Evolutionary conservation across 1,284 basidiomycete species (phyloP).

Genomic region (Fomitopsis betulina): DNA sequence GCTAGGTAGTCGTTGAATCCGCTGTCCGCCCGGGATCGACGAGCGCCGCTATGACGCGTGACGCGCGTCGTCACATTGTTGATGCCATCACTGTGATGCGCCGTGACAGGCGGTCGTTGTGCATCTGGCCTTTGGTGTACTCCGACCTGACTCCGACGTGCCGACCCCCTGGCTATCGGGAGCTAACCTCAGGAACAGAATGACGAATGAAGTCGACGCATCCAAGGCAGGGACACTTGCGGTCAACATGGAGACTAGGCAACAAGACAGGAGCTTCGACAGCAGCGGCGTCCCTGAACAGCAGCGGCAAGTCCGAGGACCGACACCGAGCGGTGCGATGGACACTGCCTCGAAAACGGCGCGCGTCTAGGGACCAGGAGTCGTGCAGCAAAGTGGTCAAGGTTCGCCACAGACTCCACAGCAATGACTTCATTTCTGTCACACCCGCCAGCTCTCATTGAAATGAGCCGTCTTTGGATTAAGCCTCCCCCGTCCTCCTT

Average conservation of each 20-base stretch:
- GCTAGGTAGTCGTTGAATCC: background rate
- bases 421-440: background rate
- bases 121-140: too few relatives aligned
- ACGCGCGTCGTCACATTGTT: background rate
- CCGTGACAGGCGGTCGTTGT: background rate
- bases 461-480: background rate
- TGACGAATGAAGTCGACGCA: too few relatives aligned
- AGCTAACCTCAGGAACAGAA: too few relatives aligned
- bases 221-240: too few relatives aligned
- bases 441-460: background rate
- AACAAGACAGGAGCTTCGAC: background rate
- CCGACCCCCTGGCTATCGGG: too few relatives aligned
- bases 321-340: too few relatives aligned
- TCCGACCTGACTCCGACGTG: too few relatives aligned
- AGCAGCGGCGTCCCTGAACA: background rate
- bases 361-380: too few relatives aligned
- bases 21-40: background rate
- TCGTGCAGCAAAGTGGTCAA: too few relatives aligned
- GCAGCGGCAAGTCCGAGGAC: too few relatives aligned
- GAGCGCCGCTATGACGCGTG: background rate
- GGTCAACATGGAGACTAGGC: too few relatives aligned
- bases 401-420: background rate
- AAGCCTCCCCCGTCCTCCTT: background rate
- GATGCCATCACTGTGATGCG: background rate
- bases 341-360: too few relatives aligned